A percentile compares a stretch with the other conserved stretches of the same genome.
Conservation (phyloP, 148 eudicot genomes). For the Amaranthus cruentus region DNA sequence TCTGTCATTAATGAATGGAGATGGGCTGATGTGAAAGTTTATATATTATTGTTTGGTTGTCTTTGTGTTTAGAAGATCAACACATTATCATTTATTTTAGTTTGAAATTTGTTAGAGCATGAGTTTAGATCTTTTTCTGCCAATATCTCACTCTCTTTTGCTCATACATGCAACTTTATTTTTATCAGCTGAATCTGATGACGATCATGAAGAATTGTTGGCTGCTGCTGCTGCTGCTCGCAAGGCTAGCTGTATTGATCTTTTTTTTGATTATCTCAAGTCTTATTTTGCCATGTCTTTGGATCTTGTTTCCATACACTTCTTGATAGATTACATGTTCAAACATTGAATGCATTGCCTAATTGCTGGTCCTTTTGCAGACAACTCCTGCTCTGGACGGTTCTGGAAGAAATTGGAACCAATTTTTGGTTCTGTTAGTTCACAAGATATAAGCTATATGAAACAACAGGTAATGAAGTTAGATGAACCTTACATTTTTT, state of each 20-base stretch:
- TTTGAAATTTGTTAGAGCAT: neutral
- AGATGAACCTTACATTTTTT: neutral
- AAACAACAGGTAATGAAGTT: conserved; percentile 38
- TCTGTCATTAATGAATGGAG: neutral
- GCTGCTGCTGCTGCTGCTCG: conserved; percentile 54
- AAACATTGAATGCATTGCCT: neutral
- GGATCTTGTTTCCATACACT: neutral
- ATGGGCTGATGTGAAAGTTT: neutral
- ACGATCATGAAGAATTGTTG: conserved; percentile 49
- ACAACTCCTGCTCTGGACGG: conserved; percentile 36
- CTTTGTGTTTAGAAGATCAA: conserved; percentile 2
- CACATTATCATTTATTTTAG: neutral
- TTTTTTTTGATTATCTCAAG: conserved; percentile 4
- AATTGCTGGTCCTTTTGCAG: conserved; percentile 24
- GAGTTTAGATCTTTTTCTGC: conserved; percentile 2
- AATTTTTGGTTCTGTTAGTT: conserved; percentile 38
- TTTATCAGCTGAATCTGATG: conserved; percentile 42
- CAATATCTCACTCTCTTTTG: neutral
- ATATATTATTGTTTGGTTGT: conserved; percentile 1
- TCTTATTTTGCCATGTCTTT: neutral
- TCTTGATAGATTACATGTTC: neutral
- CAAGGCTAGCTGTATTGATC: conserved; percentile 38
- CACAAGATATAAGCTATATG: conserved; percentile 31
- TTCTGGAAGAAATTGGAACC: conserved; percentile 63
- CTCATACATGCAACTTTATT: neutral